Base-by-base conservation (phyloP, 2,329 filamentous ascomycete genomes). In the Polychaeton citri region DNA sequence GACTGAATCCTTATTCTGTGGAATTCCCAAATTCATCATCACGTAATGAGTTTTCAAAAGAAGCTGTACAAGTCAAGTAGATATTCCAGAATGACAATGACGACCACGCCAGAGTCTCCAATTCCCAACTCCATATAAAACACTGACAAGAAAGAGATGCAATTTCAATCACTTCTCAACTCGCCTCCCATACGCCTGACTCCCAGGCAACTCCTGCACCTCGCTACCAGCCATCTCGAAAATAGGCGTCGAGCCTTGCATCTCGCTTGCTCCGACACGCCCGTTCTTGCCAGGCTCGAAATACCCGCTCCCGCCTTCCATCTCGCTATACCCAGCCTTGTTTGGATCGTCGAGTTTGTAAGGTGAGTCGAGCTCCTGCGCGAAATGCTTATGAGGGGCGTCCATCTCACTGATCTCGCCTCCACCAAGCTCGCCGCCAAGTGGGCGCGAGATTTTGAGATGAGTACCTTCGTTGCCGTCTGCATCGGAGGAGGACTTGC, bases 391-490 rank as follows among this genome's bases (percentile, higher is more conserved):
- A 24, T 51, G 44, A 12, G 50, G 44, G 4, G 48, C 47, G 19
- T 43, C 48, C 15, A 55, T 42, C 40, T 59, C 54, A 39, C 57
- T 51, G 30, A 58, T 50, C 30, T 55, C 51, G 16, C 43, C 40
- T 30, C 50, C 52, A 30, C 44, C 50, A 2, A 58, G 43, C 36
- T 59, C 55, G 38, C 54, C 53, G 24, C 50, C 49, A n/a, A 53
- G 48, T 3, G 51, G 52, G 5, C 40, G 30, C 13, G 44, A 51
- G 10, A 19, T 17, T 12, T 12, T 6, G 12, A 17, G 30, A 12
- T 15, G 12, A 28, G 24, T 12, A 5, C 12, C 12, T 15, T 21
- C n/a, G 12, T 6, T 30, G 35, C 35, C 17, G n/a, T 10, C 15
- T 16, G 20, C 20, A 15, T 16, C 30, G 4, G 30, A 32, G 13